Evolutionary conservation across 768 basidiomycete species (phyloP).

Genomic region (Boletus barrowsii): DNA sequence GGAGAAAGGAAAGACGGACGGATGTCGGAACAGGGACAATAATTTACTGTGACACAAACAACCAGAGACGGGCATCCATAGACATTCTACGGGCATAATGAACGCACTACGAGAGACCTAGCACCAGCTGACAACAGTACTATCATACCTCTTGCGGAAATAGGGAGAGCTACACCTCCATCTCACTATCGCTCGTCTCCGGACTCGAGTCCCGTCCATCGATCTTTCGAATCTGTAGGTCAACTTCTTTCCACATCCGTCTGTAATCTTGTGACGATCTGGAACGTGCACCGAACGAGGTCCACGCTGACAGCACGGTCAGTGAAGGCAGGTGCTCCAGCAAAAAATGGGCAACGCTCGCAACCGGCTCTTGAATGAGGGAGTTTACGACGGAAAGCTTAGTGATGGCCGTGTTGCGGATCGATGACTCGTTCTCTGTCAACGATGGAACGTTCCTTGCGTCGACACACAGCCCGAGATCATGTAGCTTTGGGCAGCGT

Average conservation of each 20-base stretch:
- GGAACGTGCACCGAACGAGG: not conserved
- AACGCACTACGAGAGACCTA: too few species aligned
- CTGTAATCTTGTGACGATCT: too few species aligned
- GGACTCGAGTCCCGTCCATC: not conserved
- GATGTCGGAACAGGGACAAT: too few species aligned
- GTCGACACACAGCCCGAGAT: slow-evolving; percentile 2
- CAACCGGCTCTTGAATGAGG: not conserved
- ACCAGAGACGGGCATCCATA: too few species aligned
- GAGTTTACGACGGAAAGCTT: not conserved
- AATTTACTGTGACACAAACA: too few species aligned
- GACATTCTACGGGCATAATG: too few species aligned
- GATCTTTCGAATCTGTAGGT: not conserved
- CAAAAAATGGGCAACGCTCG: not conserved
- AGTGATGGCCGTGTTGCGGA: not conserved
- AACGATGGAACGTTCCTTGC: not conserved
- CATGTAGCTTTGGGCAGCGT: not conserved
- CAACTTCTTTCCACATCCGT: not conserved
- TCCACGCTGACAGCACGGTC: not conserved
- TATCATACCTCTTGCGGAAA: too few species aligned
- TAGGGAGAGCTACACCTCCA: not conserved
- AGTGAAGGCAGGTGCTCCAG: slow-evolving; percentile 1
- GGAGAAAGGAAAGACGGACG: too few species aligned
- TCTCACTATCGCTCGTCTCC: not conserved
- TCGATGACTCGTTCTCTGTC: not conserved
- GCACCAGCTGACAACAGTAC: too few species aligned